Percentiles rank a stretch among this genome's conserved stretches.
phyloP scores from a whole-genome alignment of 2,329 filamentous ascomycete genomes.

The Cercospora janseana region DNA sequence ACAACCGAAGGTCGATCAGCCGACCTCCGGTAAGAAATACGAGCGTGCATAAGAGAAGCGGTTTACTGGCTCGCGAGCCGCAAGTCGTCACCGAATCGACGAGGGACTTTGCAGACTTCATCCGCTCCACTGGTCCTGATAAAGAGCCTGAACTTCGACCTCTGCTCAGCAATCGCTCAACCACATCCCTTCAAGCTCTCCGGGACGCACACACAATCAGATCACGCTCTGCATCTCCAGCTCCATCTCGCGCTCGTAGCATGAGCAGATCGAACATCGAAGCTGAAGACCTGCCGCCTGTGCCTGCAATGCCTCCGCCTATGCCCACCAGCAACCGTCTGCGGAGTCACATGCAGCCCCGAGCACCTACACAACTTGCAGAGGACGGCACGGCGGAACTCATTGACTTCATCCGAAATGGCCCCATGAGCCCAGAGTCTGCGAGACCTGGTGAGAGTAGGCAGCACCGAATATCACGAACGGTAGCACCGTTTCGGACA shows the following conservation, averaged over 20 bases:
- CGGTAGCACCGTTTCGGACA: constrained; percentile 78
- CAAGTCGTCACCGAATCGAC: constrained; percentile 68
- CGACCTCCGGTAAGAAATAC: constrained; percentile 36
- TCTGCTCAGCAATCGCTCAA: constrained; percentile 28
- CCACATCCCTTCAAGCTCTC: constrained; percentile 27
- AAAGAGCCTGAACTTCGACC: constrained; percentile 29
- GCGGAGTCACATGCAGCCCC: constrained; percentile 30
- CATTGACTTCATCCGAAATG: constrained; percentile 92
- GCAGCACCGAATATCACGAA: constrained; percentile 72
- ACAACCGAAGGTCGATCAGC: constrained; percentile 34
- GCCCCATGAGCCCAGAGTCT: constrained; percentile 54
- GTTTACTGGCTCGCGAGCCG: constrained; percentile 65
- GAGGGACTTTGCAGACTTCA: constrained; percentile 84
- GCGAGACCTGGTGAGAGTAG: constrained; percentile 8
- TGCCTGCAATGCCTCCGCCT: constrained; percentile 31
- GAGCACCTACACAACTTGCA: constrained; percentile 58
- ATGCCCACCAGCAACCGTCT: constrained; percentile 25
- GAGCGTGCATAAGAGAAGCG: constrained; percentile 34
- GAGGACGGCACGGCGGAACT: constrained; percentile 76
- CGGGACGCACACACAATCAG: constrained; percentile 15
- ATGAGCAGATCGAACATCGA: constrained; percentile 19
- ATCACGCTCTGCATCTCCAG: constrained; percentile 29
- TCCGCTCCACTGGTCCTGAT: constrained; percentile 74
- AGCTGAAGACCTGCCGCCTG: constrained; percentile 20
- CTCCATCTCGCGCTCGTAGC: constrained; percentile 23